Conservation (phyloP, 345 rosid genomes). For the Hibiscus mutabilis region DNA sequence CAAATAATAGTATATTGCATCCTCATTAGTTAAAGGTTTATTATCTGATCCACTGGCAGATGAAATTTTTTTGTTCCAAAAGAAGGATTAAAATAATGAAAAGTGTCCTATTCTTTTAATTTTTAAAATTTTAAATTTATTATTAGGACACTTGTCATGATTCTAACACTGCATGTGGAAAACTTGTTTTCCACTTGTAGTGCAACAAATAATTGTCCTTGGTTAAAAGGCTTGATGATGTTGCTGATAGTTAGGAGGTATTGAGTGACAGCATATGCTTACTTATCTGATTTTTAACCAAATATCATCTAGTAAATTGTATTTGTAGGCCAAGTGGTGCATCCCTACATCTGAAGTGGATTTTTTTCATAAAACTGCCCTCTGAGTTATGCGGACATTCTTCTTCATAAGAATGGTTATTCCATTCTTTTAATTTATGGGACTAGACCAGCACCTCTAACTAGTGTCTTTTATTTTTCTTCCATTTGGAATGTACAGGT, state of each 20-base stretch:
- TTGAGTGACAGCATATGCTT: neutral
- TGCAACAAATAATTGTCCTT: no score
- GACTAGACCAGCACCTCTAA: neutral
- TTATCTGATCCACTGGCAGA: no score
- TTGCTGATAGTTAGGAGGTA: no score
- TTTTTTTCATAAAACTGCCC: neutral
- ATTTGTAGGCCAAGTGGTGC: neutral
- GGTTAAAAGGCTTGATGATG: neutral
- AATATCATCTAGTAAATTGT: neutral
- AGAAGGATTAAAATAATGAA: no score
- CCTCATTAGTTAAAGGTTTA: neutral
- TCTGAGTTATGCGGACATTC: neutral
- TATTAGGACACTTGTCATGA: no score
- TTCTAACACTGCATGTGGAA: no score
- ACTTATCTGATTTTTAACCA: neutral
- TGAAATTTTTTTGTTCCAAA: no score
- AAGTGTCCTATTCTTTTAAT: no score
- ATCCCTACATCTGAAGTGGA: neutral
- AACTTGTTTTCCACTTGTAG: no score
- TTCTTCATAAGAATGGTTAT: neutral
- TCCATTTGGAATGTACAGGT: conserved; percentile 41
- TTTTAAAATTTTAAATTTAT: no score
- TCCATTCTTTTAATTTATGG: neutral
- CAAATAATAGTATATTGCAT: neutral
- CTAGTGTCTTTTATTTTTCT: conserved; percentile 4